Conservation (phyloP, 1,139 yeast species). For the Suhomyces atakaporum region DNA sequence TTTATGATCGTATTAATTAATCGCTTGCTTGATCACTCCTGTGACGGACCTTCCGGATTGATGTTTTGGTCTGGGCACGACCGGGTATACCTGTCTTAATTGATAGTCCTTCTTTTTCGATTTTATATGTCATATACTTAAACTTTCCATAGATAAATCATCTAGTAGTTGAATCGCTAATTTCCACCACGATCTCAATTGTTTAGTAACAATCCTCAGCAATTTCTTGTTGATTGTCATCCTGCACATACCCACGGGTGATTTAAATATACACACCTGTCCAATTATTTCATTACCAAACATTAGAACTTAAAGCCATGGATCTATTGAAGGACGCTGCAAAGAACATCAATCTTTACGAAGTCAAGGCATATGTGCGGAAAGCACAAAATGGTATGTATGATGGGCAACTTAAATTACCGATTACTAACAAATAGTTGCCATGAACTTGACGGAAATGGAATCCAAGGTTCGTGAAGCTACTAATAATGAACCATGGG, state of each 20-base stretch:
- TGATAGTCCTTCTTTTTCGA: too few relatives aligned
- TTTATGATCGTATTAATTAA: too few relatives aligned
- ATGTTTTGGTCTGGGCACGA: not conserved
- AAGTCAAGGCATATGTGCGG: slow-evolving; percentile 95
- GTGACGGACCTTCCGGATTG: not conserved
- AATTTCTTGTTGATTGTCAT: slow-evolving; percentile 1
- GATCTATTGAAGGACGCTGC: slow-evolving; percentile 71
- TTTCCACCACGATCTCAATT: too few relatives aligned
- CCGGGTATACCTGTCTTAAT: too few relatives aligned
- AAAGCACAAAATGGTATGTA: slow-evolving; percentile 87
- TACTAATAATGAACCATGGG: slow-evolving; percentile 99
- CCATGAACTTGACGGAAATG: slow-evolving; percentile 91
- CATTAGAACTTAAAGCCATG: slow-evolving; percentile 34
- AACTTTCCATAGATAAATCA: too few relatives aligned
- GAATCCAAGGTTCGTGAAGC: slow-evolving; percentile 97
- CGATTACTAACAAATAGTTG: slow-evolving; percentile 45
- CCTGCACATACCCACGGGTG: slow-evolving; percentile 11
- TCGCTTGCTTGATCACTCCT: not conserved
- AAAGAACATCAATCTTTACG: slow-evolving; percentile 84
- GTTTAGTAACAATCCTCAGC: too few relatives aligned
- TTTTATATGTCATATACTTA: too few relatives aligned
- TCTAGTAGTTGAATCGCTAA: too few relatives aligned
- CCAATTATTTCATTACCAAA: slow-evolving; percentile 10
- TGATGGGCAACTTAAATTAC: not conserved
- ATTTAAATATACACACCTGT: slow-evolving; percentile 5